A percentile compares a stretch with the other conserved stretches of the same genome.
Evolutionary conservation across 179 eudicot species (phyloP).

Genomic region (Amaranthus tricolor): DNA sequence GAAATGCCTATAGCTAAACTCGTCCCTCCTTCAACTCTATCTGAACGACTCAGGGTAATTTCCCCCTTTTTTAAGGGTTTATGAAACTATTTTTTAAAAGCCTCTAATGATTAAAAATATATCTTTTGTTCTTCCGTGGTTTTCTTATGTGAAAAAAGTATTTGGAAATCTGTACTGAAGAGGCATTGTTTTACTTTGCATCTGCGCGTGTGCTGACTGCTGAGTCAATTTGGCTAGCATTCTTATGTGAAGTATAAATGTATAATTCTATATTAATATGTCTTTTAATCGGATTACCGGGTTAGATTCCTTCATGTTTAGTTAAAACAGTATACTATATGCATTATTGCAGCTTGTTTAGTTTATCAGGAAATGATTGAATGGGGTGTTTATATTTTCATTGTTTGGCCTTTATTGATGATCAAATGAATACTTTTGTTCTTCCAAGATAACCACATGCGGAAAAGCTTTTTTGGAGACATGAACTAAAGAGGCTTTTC

Average conservation of each 20-base stretch:
- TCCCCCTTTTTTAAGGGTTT: not conserved
- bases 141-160: too few relatives aligned
- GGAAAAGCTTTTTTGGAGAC: constrained; percentile 32
- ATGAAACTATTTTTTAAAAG: too few relatives aligned
- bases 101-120: too few relatives aligned
- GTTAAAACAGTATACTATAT: too few relatives aligned
- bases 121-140: not conserved
- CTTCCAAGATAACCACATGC: constrained; percentile 20
- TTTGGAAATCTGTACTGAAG: constrained; percentile 30
- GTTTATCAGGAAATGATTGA: not conserved
- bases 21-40: constrained; percentile 66
- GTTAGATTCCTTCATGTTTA: not conserved
- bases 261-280: too few relatives aligned
- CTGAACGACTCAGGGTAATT: constrained; percentile 67
- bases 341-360: not conserved
- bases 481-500: constrained; percentile 36
- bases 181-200: too few relatives aligned
- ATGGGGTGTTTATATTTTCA: not conserved
- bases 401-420: constrained; percentile 27
- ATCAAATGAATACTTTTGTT: constrained; percentile 19
- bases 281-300: too few relatives aligned
- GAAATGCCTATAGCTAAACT: constrained; percentile 75
- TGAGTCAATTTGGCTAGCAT: too few relatives aligned
- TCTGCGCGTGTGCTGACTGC: too few relatives aligned
- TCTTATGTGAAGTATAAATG: too few relatives aligned